Evolutionary conservation across 345 rosid species (phyloP).

Genomic region (Linum trigynum): DNA sequence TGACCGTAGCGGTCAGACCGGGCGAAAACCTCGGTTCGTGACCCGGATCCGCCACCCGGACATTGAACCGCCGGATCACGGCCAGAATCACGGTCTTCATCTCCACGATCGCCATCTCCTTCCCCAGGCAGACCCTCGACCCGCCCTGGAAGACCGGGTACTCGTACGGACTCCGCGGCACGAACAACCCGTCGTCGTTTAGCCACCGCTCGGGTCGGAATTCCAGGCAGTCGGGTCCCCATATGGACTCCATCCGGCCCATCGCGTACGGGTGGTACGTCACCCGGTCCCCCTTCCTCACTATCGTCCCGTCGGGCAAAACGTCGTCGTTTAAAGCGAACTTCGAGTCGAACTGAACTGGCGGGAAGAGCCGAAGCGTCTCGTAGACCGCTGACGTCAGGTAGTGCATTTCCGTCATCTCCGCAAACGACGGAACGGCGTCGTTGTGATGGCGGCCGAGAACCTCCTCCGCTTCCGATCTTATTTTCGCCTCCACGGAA

Average conservation of each 20-base stretch:
- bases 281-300: conserved; percentile 38
- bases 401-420: conserved; percentile 45
- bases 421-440: conserved; percentile 19
- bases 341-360: conserved; percentile 73
- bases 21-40: conserved; percentile 41
- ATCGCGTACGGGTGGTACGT: conserved; percentile 56
- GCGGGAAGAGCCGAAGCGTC: conserved; percentile 58
- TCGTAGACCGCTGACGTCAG: conserved; percentile 51
- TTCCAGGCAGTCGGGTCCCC: conserved; percentile 45
- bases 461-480: conserved; percentile 36
- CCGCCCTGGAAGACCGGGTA: conserved; percentile 71
- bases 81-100: conserved; percentile 46
- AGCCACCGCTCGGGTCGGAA: conserved; percentile 51
- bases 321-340: conserved; percentile 50
- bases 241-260: conserved; percentile 50
- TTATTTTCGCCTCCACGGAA: conserved; percentile 36
- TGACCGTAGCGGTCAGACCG: conserved; percentile 68
- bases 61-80: conserved; percentile 28
- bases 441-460: conserved; percentile 17
- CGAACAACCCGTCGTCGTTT: conserved; percentile 23
- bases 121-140: conserved; percentile 53
- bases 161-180: conserved; percentile 30
- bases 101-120: conserved; percentile 50
- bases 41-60: conserved; percentile 25
- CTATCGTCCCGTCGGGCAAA: conserved; percentile 43